These are phyloP conservation scores for Mortierella sp. DNA, from an alignment of 371 early-diverging fungal species.

Conservation along the genomic window DNA sequence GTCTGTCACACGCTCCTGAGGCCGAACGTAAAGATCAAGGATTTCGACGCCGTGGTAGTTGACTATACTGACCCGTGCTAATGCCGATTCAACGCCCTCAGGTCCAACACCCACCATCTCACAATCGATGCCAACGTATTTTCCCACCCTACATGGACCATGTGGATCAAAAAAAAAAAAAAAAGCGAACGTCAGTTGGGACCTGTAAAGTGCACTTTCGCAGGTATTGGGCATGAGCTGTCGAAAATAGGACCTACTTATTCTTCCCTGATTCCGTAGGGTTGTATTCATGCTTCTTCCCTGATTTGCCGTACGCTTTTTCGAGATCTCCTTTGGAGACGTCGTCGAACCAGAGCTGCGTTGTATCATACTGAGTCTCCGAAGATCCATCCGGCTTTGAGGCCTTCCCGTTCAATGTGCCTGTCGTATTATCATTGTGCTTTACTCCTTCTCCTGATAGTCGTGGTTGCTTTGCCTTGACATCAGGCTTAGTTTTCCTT, in stretches of 20 bases:
- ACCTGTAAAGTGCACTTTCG: no score
- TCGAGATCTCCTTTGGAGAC: slow-evolving; percentile 63
- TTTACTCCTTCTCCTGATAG: slow-evolving; percentile 9
- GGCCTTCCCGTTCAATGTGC: slow-evolving; percentile 4
- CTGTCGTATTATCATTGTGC: slow-evolving; percentile 3
- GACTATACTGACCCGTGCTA: slow-evolving; percentile 93
- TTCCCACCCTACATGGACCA: slow-evolving; percentile 64
- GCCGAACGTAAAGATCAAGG: slow-evolving; percentile 87
- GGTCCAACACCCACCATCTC: slow-evolving; percentile 98
- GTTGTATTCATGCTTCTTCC: slow-evolving; percentile 43
- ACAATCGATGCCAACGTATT: slow-evolving; percentile 95
- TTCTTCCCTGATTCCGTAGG: slow-evolving; percentile 57
- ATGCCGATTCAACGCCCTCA: slow-evolving; percentile 78
- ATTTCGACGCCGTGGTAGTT: slow-evolving; percentile 91
- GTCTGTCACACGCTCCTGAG: slow-evolving; percentile 87
- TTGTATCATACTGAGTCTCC: slow-evolving; percentile 54
- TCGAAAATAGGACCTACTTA: slow-evolving; percentile 45
- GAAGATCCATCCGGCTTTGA: slow-evolving; percentile 8
- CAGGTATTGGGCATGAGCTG: not conserved
- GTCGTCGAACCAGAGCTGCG: slow-evolving; percentile 72
- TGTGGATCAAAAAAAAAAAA: not conserved
- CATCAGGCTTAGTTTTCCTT: slow-evolving; percentile 29
- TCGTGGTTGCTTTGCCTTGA: slow-evolving; percentile 33
- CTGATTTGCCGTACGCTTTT: slow-evolving; percentile 58
- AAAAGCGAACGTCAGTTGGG: not conserved